Evolutionary conservation across 371 early-diverging fungal genomes (phyloP).

Genomic region (Fennellomyces sp.): DNA sequence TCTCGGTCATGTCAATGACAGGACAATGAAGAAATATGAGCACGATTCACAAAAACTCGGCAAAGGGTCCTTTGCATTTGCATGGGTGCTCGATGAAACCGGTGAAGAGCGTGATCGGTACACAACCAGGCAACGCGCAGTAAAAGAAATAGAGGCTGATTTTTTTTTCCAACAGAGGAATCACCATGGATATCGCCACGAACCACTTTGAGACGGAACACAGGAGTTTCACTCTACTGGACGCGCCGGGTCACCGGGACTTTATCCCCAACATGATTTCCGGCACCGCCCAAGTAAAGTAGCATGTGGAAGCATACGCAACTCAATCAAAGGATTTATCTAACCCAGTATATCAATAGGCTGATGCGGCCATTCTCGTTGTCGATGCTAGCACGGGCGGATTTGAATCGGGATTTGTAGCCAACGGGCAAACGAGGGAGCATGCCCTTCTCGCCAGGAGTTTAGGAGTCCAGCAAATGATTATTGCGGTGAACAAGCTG

Average conservation of each 20-base stretch:
- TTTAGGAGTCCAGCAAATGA: slow-evolving; percentile 86
- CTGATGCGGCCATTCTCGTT: slow-evolving; percentile 96
- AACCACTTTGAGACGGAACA: slow-evolving; percentile 86
- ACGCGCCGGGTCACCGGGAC: slow-evolving; percentile 99
- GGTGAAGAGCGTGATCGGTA: slow-evolving; percentile 88
- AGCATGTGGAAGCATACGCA: not conserved
- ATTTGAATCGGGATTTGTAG: slow-evolving; percentile 98
- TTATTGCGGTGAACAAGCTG: slow-evolving; percentile 93
- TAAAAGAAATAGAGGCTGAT: not conserved
- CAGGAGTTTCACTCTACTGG: slow-evolving; percentile 84
- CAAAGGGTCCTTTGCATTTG: slow-evolving; percentile 92
- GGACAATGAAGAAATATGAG: slow-evolving; percentile 91
- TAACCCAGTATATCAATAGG: slow-evolving; percentile 27
- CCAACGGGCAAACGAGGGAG: slow-evolving; percentile 97
- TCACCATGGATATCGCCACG: slow-evolving; percentile 96
- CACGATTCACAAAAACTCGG: slow-evolving; percentile 92
- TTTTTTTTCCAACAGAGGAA: slow-evolving; percentile 66
- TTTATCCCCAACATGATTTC: slow-evolving; percentile 99
- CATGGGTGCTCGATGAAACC: slow-evolving; percentile 96
- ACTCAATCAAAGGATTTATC: not conserved
- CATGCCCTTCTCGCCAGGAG: slow-evolving; percentile 89
- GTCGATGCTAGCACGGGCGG: slow-evolving; percentile 91
- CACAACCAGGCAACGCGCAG: not conserved
- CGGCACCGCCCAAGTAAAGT: slow-evolving; percentile 85
- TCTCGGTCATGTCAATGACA: slow-evolving; percentile 88